phyloP scores from a whole-genome alignment of 805 yeast genomes.

The Starmerella sp. region DNA sequence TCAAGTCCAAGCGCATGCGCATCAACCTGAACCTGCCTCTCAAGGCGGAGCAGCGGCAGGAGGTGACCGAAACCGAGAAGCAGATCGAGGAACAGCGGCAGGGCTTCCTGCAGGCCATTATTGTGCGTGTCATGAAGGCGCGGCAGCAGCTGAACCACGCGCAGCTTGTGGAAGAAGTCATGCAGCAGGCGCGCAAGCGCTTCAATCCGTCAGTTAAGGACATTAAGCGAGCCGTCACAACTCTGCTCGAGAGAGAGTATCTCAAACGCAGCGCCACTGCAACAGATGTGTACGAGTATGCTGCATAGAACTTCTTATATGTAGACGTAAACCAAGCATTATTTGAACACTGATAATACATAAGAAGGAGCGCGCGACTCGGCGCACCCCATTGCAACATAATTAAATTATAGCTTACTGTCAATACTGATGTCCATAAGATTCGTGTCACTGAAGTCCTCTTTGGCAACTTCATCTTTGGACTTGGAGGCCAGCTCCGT shows the following conservation, averaged over 20 bases:
- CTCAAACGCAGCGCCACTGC: conserved; percentile 64
- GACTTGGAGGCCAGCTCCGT: conserved; percentile 17
- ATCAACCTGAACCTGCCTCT: conserved; percentile 59
- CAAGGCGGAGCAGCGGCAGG: conserved; percentile 52
- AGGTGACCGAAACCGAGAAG: conserved; percentile 59
- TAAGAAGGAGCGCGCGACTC: no score
- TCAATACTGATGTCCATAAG: conserved; percentile 12
- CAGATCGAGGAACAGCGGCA: conserved; percentile 81
- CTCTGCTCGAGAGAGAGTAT: conserved; percentile 75
- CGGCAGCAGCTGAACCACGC: conserved; percentile 70
- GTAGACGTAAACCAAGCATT: not conserved
- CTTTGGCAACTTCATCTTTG: not conserved
- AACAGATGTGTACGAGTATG: conserved; percentile 68
- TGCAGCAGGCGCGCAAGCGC: conserved; percentile 69
- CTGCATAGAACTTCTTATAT: conserved; percentile 39
- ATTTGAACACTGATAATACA: not conserved
- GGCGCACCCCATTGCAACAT: not conserved
- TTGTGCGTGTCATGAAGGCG: conserved; percentile 94
- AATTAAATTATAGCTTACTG: not conserved
- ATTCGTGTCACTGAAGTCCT: not conserved
- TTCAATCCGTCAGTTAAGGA: conserved; percentile 79
- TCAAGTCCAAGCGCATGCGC: conserved; percentile 71
- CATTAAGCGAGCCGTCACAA: conserved; percentile 76
- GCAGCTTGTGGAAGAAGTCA: conserved; percentile 73
- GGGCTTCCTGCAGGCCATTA: conserved; percentile 78